Percentiles rank a stretch among this genome's conserved stretches.
Conservation (phyloP, 2,329 filamentous ascomycete genomes). For the Aspergillus sp. region DNA sequence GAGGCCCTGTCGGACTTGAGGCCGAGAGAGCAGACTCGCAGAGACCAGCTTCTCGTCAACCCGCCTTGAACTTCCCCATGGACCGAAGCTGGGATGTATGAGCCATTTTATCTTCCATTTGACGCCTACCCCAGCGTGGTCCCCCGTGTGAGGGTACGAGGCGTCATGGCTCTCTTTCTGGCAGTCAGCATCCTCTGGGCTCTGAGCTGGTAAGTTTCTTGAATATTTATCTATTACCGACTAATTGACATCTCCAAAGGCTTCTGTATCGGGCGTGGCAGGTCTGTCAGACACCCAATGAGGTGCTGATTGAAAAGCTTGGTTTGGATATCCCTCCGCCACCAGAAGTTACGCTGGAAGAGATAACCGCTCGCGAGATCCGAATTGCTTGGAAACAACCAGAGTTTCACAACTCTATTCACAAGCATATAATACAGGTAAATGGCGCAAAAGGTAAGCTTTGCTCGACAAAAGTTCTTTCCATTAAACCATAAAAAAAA, state of each 20-base stretch:
- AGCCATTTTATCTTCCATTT: conserved; percentile 50
- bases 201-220: conserved; percentile 50
- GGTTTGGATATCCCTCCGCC: conserved; percentile 91
- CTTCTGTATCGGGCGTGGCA: conserved; percentile 83
- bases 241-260: conserved; percentile 54
- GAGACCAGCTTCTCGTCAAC: conserved; percentile 13
- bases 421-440: conserved; percentile 89
- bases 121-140: conserved; percentile 52
- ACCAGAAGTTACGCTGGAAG: conserved; percentile 86
- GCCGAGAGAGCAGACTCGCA: conserved; percentile 12
- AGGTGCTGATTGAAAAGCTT: conserved; percentile 86
- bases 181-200: conserved; percentile 54
- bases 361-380: conserved; percentile 83
- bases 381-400: conserved; percentile 89
- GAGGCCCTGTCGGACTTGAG: background rate
- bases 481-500: background rate
- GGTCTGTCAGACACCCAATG: conserved; percentile 87
- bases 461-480: background rate
- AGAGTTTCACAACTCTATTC: conserved; percentile 67
- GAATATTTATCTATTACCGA: background rate
- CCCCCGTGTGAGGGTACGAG: conserved; percentile 52
- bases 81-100: conserved; percentile 50
- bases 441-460: conserved; percentile 82
- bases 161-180: conserved; percentile 55
- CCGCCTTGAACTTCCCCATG: conserved; percentile 28